phyloP scores from a whole-genome alignment of 495 filamentous ascomycete genomes.

The Barbatosphaeria neglecta region DNA sequence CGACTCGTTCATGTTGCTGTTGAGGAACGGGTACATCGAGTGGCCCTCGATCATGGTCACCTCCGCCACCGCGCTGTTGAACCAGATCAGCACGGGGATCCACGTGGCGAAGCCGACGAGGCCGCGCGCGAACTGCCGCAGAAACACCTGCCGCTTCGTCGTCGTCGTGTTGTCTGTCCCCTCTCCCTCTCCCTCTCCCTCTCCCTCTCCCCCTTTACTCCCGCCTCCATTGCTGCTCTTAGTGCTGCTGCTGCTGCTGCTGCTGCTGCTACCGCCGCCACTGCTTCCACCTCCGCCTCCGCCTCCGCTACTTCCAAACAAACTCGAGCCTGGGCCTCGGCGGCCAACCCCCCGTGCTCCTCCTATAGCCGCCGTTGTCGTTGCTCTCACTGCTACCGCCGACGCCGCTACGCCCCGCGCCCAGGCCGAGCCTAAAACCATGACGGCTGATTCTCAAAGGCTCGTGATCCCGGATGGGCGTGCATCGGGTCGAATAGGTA shows the following conservation, averaged over 20 bases:
- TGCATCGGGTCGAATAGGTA: background rate
- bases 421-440: background rate
- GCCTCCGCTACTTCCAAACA: background rate
- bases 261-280: too few species aligned
- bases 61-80: conserved; percentile 50
- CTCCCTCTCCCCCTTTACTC: too few species aligned
- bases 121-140: conserved; percentile 27
- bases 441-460: background rate
- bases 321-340: too few species aligned
- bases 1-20: conserved; percentile 48
- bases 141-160: conserved; percentile 12
- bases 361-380: too few species aligned
- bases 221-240: too few species aligned
- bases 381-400: too few species aligned
- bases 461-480: background rate
- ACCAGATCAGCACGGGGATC: conserved; percentile 52
- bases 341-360: too few species aligned
- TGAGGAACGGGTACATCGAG: conserved; percentile 71
- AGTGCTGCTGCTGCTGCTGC: too few species aligned
- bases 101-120: conserved; percentile 46
- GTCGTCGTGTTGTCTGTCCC: conserved; percentile 18
- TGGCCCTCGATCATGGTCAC: conserved; percentile 53
- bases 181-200: background rate
- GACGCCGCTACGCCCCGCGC: background rate
- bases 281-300: background rate